Evolutionary conservation across 306 rosid species (phyloP).

Genomic region (Pyrus betulifolia): DNA sequence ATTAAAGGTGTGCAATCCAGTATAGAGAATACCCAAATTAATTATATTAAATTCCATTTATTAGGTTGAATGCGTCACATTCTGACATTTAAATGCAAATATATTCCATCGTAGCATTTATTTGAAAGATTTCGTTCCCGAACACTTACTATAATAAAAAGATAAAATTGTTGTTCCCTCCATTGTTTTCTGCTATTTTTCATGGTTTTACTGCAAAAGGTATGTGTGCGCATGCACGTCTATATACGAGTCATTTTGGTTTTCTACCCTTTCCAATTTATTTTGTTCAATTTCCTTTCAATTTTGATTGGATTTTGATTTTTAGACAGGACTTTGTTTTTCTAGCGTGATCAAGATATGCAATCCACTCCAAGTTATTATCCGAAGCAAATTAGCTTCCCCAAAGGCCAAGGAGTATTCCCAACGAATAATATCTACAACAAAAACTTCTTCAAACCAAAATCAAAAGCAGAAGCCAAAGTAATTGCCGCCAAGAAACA

Average conservation of each 20-base stretch:
- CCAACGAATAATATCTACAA: conserved; percentile 14
- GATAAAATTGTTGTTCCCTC: not conserved
- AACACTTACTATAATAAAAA: not conserved
- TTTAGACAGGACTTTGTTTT: not conserved
- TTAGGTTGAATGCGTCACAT: not conserved
- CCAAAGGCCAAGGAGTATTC: conserved; percentile 3
- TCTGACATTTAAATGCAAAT: not conserved
- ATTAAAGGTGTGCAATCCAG: too few species aligned
- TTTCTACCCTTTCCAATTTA: not conserved
- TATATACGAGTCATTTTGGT: not conserved
- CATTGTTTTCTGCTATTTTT: not conserved
- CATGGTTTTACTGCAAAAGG: conserved; percentile 6
- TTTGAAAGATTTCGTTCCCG: not conserved
- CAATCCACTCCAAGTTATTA: conserved; percentile 25
- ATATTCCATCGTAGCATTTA: not conserved
- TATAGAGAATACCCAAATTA: not conserved
- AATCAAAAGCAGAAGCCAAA: conserved; percentile 42
- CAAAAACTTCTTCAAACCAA: conserved; percentile 32
- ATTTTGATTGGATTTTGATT: not conserved
- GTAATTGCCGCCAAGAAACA: conserved; percentile 52
- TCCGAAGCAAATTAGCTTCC: not conserved
- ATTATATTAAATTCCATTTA: conserved; percentile 13
- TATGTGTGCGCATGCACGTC: not conserved
- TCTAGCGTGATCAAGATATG: conserved; percentile 22
- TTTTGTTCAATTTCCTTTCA: not conserved